A percentile compares a stretch with the other conserved stretches of the same genome.
Evolutionary conservation across 2,329 filamentous ascomycete species (phyloP).

Genomic region (Colletotrichum coccodes): DNA sequence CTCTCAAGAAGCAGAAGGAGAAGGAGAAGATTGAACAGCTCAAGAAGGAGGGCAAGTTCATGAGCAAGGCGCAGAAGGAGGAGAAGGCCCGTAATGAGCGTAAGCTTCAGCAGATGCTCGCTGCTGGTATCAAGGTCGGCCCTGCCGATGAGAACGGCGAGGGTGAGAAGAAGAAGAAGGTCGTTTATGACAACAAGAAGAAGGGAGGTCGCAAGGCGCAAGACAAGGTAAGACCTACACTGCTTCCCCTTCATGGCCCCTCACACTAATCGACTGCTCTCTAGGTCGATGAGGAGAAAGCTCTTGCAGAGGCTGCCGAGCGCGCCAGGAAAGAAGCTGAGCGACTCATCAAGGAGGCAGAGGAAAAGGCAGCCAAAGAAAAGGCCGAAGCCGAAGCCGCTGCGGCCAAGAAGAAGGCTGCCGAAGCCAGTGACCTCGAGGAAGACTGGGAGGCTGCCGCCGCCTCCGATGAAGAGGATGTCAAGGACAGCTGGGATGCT

Average conservation of each 20-base stretch:
- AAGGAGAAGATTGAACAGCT: slow-evolving; percentile 88
- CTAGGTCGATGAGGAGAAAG: slow-evolving; percentile 80
- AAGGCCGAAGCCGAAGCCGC: slow-evolving; percentile 67
- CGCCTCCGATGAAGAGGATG: slow-evolving; percentile 77
- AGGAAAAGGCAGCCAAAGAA: slow-evolving; percentile 67
- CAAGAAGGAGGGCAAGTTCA: slow-evolving; percentile 87
- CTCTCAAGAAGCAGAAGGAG: slow-evolving; percentile 84
- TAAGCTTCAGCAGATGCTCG: slow-evolving; percentile 87
- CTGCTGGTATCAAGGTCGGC: slow-evolving; percentile 78
- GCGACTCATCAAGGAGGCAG: slow-evolving; percentile 69
- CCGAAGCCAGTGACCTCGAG: slow-evolving; percentile 68
- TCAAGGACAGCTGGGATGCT: slow-evolving; percentile 97
- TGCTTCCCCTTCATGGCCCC: neutral
- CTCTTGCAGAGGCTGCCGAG: slow-evolving; percentile 81
- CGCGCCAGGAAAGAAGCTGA: slow-evolving; percentile 76
- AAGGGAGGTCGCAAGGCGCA: slow-evolving; percentile 64
- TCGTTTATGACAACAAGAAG: slow-evolving; percentile 80
- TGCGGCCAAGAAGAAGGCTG: slow-evolving; percentile 64
- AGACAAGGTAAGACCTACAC: slow-evolving; percentile 59
- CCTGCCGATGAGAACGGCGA: slow-evolving; percentile 64
- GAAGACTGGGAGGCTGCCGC: slow-evolving; percentile 92
- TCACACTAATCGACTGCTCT: neutral
- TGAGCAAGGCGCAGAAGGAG: slow-evolving; percentile 87
- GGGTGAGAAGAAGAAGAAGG: slow-evolving; percentile 76
- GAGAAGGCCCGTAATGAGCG: slow-evolving; percentile 82